A percentile compares a stretch with the other conserved stretches of the same genome.
Evolutionary conservation across 2,329 filamentous ascomycete genomes (phyloP).

Genomic region (Colletotrichum tabaci): DNA sequence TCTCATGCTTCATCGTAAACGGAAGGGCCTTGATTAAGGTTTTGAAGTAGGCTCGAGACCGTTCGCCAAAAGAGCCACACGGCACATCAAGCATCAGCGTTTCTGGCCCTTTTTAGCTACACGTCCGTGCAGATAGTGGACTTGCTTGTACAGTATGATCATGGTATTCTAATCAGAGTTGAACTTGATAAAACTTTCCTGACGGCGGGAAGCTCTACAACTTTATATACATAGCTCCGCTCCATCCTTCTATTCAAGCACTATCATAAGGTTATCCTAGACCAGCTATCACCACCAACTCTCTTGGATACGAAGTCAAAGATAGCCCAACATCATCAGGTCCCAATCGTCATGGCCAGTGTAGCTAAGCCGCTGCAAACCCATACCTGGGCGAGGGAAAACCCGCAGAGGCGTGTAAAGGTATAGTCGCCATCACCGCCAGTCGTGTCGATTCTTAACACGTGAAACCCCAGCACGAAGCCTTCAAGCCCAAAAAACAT

Average conservation of each 20-base stretch:
- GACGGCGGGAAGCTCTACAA: not conserved
- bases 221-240: not conserved
- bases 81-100: not conserved
- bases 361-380: constrained; percentile 14
- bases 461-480: constrained; percentile 7
- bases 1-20: constrained; percentile 22
- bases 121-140: too few relatives aligned
- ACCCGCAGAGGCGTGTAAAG: constrained; percentile 9
- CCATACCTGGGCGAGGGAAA: constrained; percentile 19
- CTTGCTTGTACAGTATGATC: too few relatives aligned
- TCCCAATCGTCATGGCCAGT: constrained; percentile 30
- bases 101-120: not conserved
- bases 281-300: not conserved
- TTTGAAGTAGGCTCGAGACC: constrained; percentile 1
- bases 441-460: not conserved
- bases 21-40: constrained; percentile 12
- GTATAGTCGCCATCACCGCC: not conserved
- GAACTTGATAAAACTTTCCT: constrained; percentile 1
- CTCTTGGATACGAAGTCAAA: constrained; percentile 13
- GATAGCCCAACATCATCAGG: not conserved
- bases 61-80: not conserved
- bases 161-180: not conserved
- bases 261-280: not conserved
- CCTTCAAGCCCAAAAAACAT: not conserved
- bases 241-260: too few relatives aligned